A percentile compares a stretch with the other conserved stretches of the same genome.
These are phyloP conservation scores for Dothideomycetes sp. DNA, from an alignment of 2,329 filamentous ascomycete species.

Conservation along the genomic window DNA sequence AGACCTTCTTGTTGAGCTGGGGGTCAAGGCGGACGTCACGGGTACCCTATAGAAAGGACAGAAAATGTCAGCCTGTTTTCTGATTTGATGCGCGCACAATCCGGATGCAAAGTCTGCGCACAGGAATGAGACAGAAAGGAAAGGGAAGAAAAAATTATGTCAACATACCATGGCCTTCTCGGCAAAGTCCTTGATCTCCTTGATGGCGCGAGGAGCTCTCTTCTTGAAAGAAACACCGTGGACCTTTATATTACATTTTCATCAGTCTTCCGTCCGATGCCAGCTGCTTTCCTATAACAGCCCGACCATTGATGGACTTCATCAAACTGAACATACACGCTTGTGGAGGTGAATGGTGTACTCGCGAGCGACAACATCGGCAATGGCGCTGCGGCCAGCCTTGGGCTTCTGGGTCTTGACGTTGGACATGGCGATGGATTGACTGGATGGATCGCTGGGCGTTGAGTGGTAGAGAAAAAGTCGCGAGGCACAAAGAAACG, in stretches of 20 bases:
- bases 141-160: conserved; percentile 1
- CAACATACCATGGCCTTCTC: conserved; percentile 84
- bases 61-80: background rate
- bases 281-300: conserved; percentile 15
- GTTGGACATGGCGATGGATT: conserved; percentile 26
- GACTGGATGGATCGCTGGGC: background rate
- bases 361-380: conserved; percentile 98
- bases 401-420: conserved; percentile 50
- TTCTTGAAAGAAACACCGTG: conserved; percentile 99
- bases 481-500: background rate
- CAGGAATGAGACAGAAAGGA: background rate
- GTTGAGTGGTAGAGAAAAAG: background rate
- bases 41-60: conserved; percentile 58
- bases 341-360: conserved; percentile 99
- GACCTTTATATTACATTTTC: conserved; percentile 48
- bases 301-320: conserved; percentile 51
- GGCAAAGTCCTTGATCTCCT: conserved; percentile 97
- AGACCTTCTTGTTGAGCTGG: conserved; percentile 99
- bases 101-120: background rate
- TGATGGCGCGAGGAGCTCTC: conserved; percentile 94
- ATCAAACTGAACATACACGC: conserved; percentile 78
- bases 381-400: conserved; percentile 86
- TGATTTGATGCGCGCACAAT: background rate
- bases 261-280: conserved; percentile 60
- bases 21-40: conserved; percentile 95